Conservation (phyloP, 2,329 filamentous ascomycete genomes). For the Alternaria sp. region DNA sequence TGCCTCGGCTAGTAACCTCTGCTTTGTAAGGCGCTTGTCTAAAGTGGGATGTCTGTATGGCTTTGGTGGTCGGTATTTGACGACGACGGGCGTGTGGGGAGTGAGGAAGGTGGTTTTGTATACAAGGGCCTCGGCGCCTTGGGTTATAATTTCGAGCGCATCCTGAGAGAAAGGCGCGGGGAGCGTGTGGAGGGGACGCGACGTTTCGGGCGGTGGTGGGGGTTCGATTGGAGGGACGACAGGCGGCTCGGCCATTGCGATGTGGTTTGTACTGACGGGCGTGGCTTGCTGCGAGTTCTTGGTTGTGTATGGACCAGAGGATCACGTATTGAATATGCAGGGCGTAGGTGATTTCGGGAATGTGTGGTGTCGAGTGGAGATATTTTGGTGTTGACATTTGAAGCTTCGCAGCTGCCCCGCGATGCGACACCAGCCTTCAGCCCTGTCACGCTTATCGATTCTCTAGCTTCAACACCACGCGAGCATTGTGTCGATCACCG, state of each 20-base stretch:
- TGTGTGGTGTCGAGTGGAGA: neutral
- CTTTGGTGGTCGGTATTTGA: constrained; percentile 92
- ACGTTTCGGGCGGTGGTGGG: constrained; percentile 25
- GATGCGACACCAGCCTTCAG: constrained; percentile 9
- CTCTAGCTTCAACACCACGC: constrained; percentile 19
- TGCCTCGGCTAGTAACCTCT: constrained; percentile 87
- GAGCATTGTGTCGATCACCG: constrained; percentile 18
- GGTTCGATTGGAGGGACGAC: constrained; percentile 24
- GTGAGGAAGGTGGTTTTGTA: constrained; percentile 84
- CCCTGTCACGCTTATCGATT: constrained; percentile 24
- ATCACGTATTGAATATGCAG: neutral
- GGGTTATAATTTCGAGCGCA: constrained; percentile 75
- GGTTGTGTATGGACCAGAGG: neutral
- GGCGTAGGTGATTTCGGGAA: neutral
- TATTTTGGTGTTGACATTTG: constrained; percentile 1
- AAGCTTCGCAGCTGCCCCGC: constrained; percentile 17
- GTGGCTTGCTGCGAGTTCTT: neutral
- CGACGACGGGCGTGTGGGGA: constrained; percentile 71
- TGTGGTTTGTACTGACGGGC: neutral
- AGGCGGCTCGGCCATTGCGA: constrained; percentile 31
- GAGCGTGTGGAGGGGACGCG: constrained; percentile 35
- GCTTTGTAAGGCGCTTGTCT: constrained; percentile 83
- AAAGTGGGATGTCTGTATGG: constrained; percentile 90
- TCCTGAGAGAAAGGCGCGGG: constrained; percentile 54
- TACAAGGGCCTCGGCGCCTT: constrained; percentile 94